phyloP scores from a whole-genome alignment of 306 rosid genomes.

The Leucaena leucocephala region DNA sequence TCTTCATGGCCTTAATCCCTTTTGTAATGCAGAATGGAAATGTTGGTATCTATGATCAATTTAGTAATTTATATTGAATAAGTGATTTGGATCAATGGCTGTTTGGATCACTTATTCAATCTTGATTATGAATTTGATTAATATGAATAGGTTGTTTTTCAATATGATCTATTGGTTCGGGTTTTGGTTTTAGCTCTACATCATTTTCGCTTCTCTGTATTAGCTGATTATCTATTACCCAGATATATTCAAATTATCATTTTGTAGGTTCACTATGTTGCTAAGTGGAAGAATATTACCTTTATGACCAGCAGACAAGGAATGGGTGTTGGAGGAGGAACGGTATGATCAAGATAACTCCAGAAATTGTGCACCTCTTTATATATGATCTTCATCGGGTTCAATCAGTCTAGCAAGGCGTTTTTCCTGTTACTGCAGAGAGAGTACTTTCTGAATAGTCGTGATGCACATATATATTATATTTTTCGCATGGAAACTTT shows the following conservation, averaged over 20 bases:
- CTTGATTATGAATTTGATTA: background rate
- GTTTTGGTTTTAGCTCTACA: no score
- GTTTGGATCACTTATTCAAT: constrained; percentile 1
- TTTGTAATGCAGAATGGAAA: background rate
- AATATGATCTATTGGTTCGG: background rate
- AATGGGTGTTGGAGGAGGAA: constrained; percentile 97
- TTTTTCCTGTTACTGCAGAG: constrained; percentile 4
- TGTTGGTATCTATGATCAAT: background rate
- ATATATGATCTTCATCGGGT: background rate
- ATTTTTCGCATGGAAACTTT: background rate
- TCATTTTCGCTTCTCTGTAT: constrained; percentile 12
- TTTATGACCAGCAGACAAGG: constrained; percentile 99
- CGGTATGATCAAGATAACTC: constrained; percentile 60
- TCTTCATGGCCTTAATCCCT: background rate
- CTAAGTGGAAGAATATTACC: constrained; percentile 91
- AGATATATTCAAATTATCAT: constrained; percentile 28
- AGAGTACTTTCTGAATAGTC: background rate
- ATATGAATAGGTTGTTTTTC: background rate
- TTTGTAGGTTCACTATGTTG: constrained; percentile 93
- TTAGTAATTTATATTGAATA: background rate
- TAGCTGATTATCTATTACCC: constrained; percentile 10
- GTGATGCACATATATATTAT: background rate
- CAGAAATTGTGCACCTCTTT: background rate
- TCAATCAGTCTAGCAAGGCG: background rate
- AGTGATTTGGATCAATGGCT: background rate